These are phyloP conservation scores for Colletotrichum sansevieriae DNA, from an alignment of 2,329 filamentous ascomycete species.

Conservation along the genomic window DNA sequence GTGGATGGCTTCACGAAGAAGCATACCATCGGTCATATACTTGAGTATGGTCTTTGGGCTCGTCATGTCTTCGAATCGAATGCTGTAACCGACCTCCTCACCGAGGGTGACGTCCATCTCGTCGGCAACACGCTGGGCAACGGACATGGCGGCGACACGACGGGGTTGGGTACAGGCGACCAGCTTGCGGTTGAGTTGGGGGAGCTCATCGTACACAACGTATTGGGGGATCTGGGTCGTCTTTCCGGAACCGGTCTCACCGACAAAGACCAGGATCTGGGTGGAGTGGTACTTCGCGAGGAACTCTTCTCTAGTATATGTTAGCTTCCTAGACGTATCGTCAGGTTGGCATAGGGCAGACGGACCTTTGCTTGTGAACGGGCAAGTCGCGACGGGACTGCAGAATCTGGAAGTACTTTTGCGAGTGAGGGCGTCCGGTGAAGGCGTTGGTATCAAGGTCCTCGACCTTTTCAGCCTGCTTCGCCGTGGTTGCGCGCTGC, in stretches of 20 bases:
- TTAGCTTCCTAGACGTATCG: slow-evolving; percentile 1
- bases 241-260: slow-evolving; percentile 99
- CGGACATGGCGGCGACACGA: slow-evolving; percentile 98
- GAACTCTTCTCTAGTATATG: slow-evolving; percentile 80
- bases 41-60: slow-evolving; percentile 91
- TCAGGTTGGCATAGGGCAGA: slow-evolving; percentile 19
- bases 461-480: slow-evolving; percentile 80
- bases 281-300: slow-evolving; percentile 91
- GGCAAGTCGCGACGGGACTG: slow-evolving; percentile 86
- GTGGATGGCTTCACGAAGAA: slow-evolving; percentile 95
- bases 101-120: slow-evolving; percentile 95
- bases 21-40: slow-evolving; percentile 99
- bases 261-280: slow-evolving; percentile 98
- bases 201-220: slow-evolving; percentile 95
- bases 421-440: slow-evolving; percentile 80
- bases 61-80: slow-evolving; percentile 97
- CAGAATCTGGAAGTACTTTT: slow-evolving; percentile 91
- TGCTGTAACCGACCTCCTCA: slow-evolving; percentile 97
- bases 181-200: slow-evolving; percentile 86
- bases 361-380: slow-evolving; percentile 88
- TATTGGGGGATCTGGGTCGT: slow-evolving; percentile 99
- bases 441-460: slow-evolving; percentile 88
- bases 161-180: slow-evolving; percentile 98
- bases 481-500: slow-evolving; percentile 84
- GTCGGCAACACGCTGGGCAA: slow-evolving; percentile 96